Percentiles rank a stretch among this genome's conserved stretches.
Evolutionary conservation across 208 protist species (phyloP).

Genomic region (Trypanosoma congolense): DNA sequence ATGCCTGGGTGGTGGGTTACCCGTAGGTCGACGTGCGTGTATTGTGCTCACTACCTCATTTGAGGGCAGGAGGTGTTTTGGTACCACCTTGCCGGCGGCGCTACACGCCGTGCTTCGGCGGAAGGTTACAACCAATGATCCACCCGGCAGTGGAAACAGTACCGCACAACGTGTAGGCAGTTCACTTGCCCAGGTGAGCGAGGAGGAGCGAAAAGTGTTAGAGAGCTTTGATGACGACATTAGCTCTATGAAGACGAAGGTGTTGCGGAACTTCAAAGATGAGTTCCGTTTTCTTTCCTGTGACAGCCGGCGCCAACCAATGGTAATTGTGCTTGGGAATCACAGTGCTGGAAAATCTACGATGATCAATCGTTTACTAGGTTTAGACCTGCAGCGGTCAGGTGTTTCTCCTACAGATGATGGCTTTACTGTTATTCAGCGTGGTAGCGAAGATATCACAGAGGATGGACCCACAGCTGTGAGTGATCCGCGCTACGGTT

Average conservation of each 20-base stretch:
- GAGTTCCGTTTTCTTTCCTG: constrained; percentile 36
- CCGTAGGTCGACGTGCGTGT: too few relatives aligned
- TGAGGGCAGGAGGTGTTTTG: too few relatives aligned
- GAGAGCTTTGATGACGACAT: constrained; percentile 30
- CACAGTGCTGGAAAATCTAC: constrained; percentile 90
- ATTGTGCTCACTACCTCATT: too few relatives aligned
- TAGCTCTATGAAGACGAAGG: constrained; percentile 19
- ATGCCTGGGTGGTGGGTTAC: too few relatives aligned
- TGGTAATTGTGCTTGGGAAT: constrained; percentile 89
- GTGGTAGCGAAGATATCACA: constrained; percentile 50
- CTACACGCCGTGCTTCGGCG: too few relatives aligned
- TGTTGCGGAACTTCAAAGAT: constrained; percentile 35
- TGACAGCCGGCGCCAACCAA: constrained; percentile 40
- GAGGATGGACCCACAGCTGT: constrained; percentile 76
- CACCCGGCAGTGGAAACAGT: too few relatives aligned
- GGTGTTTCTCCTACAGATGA: constrained; percentile 89
- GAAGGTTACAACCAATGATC: too few relatives aligned
- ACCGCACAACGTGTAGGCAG: too few relatives aligned
- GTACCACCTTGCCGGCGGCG: too few relatives aligned
- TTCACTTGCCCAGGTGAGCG: too few relatives aligned
- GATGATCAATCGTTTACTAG: constrained; percentile 86
- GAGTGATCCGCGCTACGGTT: constrained; percentile 65
- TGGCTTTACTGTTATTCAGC: constrained; percentile 83
- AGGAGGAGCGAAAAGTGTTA: constrained; percentile 2
- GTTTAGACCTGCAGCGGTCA: constrained; percentile 71